phyloP scores from a whole-genome alignment of 306 rosid genomes.

The Cucumis cinereus region DNA sequence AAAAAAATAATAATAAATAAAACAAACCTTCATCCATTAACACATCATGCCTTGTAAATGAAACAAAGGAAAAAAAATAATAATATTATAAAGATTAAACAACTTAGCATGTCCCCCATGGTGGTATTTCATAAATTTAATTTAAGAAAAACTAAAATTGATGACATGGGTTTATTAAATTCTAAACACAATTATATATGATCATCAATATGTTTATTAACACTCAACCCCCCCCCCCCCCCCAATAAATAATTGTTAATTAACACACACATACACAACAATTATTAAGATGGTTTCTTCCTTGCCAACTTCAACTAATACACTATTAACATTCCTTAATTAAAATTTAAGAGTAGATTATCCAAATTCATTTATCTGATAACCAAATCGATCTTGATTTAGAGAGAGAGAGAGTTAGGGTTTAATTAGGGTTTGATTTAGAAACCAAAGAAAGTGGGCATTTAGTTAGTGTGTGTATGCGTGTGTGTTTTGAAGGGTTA shows the following conservation, averaged over 20 bases:
- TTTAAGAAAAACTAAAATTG: neutral
- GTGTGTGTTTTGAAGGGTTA: neutral
- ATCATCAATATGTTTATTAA: neutral
- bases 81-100: neutral
- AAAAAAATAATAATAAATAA: neutral
- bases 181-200: neutral
- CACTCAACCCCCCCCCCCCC: neutral
- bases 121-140: neutral
- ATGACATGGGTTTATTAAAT: neutral
- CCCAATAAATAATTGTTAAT: neutral
- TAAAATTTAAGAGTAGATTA: no score
- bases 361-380: no score
- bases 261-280: neutral
- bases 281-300: neutral
- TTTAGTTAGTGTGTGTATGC: no score
- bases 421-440: no score
- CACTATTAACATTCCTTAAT: no score
- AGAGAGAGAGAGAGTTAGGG: no score
- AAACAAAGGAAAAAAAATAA: neutral
- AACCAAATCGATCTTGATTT: no score
- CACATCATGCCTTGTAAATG: neutral
- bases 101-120: neutral
- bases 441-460: neutral
- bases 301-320: neutral
- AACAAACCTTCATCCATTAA: neutral